Evolutionary conservation across 768 basidiomycete genomes (phyloP).

Genomic region (Cantharellus cinnabarinus): DNA sequence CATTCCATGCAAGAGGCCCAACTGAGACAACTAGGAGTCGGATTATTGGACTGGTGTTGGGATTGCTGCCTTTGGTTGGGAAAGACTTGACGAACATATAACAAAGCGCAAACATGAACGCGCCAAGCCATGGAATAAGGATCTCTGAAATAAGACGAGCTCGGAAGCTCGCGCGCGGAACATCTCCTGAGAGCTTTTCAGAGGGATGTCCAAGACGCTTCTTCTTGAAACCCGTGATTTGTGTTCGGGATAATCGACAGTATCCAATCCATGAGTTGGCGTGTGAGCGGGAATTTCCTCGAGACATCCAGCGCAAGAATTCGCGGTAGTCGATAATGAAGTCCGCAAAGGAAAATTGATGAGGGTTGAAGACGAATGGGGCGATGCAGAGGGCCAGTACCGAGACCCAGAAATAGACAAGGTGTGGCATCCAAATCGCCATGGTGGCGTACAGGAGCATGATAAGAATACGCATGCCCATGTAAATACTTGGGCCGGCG

Average conservation of each 20-base stretch:
- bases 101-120: constrained; percentile 55
- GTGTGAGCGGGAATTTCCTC: constrained; percentile 94
- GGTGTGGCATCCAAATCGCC: constrained; percentile 74
- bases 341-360: constrained; percentile 96
- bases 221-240: constrained; percentile 98
- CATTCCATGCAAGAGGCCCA: constrained; percentile 93
- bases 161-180: constrained; percentile 83
- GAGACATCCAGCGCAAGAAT: constrained; percentile 96
- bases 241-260: constrained; percentile 90
- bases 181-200: constrained; percentile 88
- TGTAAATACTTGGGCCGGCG: constrained; percentile 93
- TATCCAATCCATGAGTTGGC: constrained; percentile 99
- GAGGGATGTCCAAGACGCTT: constrained; percentile 93
- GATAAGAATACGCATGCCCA: constrained; percentile 83
- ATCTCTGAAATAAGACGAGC: constrained; percentile 77
- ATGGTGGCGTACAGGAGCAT: constrained; percentile 88
- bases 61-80: constrained; percentile 39
- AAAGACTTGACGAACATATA: constrained; percentile 90
- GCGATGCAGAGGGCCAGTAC: constrained; percentile 80
- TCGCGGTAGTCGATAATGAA: constrained; percentile 95
- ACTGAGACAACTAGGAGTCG: constrained; percentile 84
- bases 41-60: constrained; percentile 66
- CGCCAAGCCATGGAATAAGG: constrained; percentile 69
- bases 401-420: constrained; percentile 97
- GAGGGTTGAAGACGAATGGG: constrained; percentile 99